Percentiles rank a stretch among this genome's conserved stretches.
Conservation (phyloP, 78 protist species). For the Protostelium mycophagum region DNA sequence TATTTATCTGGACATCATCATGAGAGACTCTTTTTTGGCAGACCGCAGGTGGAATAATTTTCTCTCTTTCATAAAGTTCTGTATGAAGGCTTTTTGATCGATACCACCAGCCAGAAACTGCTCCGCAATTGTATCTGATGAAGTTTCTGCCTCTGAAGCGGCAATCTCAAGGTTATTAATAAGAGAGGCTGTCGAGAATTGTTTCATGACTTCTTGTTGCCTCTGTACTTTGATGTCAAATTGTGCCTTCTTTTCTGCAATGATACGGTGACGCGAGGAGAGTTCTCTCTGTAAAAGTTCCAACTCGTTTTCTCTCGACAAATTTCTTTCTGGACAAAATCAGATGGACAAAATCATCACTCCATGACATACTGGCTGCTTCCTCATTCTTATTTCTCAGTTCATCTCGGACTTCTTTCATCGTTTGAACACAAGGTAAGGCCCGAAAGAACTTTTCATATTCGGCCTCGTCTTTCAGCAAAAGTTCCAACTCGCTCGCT, state of each 20-base stretch:
- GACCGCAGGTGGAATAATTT: background rate
- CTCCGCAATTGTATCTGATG: background rate
- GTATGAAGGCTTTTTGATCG: background rate
- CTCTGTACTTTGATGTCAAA: background rate
- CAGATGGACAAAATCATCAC: too few species aligned
- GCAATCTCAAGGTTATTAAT: background rate
- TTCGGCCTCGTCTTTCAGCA: background rate
- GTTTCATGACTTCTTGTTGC: background rate
- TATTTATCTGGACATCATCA: too few species aligned
- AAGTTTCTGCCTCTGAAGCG: background rate
- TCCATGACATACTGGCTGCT: background rate
- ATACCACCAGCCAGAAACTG: background rate
- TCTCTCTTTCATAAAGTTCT: background rate
- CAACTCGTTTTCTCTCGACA: background rate
- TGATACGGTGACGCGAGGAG: background rate
- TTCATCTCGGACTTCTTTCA: background rate
- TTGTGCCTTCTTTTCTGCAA: background rate
- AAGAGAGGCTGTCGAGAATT: background rate
- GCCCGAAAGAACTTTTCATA: background rate
- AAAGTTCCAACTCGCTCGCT: background rate
- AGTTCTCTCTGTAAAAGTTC: background rate
- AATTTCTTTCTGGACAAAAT: background rate
- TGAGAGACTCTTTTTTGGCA: background rate
- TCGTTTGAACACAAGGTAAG: background rate
- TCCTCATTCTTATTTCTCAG: background rate